Conservation (phyloP, 805 yeast genomes). For the Yarrowia hollandica region DNA sequence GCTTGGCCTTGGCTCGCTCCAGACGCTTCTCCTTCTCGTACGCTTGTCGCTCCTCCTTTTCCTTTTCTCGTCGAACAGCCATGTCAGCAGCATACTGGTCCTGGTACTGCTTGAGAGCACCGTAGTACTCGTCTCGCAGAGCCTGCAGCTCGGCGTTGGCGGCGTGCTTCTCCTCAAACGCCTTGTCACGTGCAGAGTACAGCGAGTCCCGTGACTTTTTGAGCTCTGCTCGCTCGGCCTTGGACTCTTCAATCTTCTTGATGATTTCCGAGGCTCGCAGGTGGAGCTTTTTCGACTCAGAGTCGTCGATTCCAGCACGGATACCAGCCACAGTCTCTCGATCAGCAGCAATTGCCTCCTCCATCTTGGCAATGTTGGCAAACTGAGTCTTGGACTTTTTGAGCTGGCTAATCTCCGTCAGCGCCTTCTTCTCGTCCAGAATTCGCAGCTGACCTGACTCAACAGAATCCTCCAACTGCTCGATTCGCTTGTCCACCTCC, state of each 20-base stretch:
- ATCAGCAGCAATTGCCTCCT: constrained; percentile 75
- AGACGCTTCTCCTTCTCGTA: constrained; percentile 51
- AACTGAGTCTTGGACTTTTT: constrained; percentile 81
- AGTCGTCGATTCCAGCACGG: constrained; percentile 61
- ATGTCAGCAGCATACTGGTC: constrained; percentile 66
- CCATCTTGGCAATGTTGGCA: constrained; percentile 68
- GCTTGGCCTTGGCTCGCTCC: constrained; percentile 68
- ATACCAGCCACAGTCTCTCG: constrained; percentile 72
- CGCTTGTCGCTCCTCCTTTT: constrained; percentile 60
- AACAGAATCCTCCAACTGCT: constrained; percentile 64
- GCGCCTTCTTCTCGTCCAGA: constrained; percentile 83
- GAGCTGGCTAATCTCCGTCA: constrained; percentile 82
- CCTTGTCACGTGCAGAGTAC: constrained; percentile 63
- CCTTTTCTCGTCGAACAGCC: constrained; percentile 66
- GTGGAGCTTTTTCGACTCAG: constrained; percentile 63
- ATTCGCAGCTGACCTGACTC: constrained; percentile 77
- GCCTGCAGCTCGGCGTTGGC: constrained; percentile 65
- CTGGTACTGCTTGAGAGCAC: constrained; percentile 69
- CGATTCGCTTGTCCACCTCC: constrained; percentile 42
- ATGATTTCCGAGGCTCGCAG: constrained; percentile 61
- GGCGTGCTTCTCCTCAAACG: constrained; percentile 65
- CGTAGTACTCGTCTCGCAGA: constrained; percentile 72
- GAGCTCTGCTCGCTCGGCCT: constrained; percentile 60
- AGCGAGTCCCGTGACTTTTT: constrained; percentile 62
- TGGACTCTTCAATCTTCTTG: constrained; percentile 66